Evolutionary conservation across 306 rosid species (phyloP).

Genomic region (Parietaria judaica): DNA sequence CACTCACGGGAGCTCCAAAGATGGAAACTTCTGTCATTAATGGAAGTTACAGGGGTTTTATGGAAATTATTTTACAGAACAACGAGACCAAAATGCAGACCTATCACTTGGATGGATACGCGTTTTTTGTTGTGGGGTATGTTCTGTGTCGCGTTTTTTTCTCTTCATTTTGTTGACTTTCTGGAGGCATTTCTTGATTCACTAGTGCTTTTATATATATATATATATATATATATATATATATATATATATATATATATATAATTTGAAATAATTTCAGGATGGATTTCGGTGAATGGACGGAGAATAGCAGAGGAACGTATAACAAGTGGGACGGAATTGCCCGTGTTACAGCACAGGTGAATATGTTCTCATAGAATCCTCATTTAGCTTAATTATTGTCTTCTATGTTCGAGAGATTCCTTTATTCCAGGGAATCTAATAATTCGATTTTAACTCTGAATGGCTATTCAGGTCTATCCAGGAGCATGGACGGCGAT

Average conservation of each 20-base stretch:
- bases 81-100: conserved; percentile 87
- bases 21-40: conserved; percentile 71
- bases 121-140: conserved; percentile 91
- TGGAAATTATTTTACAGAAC: conserved; percentile 84
- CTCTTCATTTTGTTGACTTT: conserved; percentile 4
- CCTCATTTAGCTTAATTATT: not conserved
- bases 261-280: conserved; percentile 37
- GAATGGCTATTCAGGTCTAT: conserved; percentile 44
- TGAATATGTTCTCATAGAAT: conserved; percentile 17
- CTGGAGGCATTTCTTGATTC: not conserved
- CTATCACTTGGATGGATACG: conserved; percentile 86
- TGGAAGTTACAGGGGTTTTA: conserved; percentile 85
- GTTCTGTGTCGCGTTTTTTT: conserved; percentile 14
- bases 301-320: conserved; percentile 90
- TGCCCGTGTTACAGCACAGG: conserved; percentile 85
- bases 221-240: too few relatives aligned
- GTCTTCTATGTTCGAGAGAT: too few relatives aligned
- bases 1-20: conserved; percentile 58
- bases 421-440: too few relatives aligned
- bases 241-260: too few relatives aligned
- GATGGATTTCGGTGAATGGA: conserved; percentile 97
- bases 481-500: conserved; percentile 96
- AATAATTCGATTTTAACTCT: too few relatives aligned
- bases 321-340: conserved; percentile 99
- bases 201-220: conserved; percentile 5